Evolutionary conservation across 331 rosid genomes (phyloP).

Genomic region (Ulmus americana): DNA sequence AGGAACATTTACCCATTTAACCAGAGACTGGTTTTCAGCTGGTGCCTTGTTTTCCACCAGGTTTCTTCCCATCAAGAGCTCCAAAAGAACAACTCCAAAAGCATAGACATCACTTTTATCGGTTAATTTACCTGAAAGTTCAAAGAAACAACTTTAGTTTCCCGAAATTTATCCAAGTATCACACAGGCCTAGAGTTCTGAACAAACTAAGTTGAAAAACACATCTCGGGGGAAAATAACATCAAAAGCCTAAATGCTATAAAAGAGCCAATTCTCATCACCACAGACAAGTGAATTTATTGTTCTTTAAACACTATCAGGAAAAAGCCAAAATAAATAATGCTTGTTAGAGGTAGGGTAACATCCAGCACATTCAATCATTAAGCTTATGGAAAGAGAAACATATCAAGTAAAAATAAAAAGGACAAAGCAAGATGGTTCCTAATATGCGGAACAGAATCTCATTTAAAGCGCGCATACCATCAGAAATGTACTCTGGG

Average conservation of each 20-base stretch:
- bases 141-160: neutral
- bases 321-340: neutral
- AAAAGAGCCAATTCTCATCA: neutral
- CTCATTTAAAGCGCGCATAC: conserved; percentile 30
- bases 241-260: neutral
- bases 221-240: neutral
- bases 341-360: neutral
- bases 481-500: conserved; percentile 78
- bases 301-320: neutral
- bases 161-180: neutral
- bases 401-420: neutral
- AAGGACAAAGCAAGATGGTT: neutral
- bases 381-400: neutral
- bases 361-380: neutral
- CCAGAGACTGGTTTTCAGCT: conserved; percentile 56
- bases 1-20: conserved; percentile 63
- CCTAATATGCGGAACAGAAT: neutral
- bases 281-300: neutral
- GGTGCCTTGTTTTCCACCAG: conserved; percentile 51
- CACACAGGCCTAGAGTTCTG: neutral
- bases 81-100: conserved; percentile 79
- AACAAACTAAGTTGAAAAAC: neutral
- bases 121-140: conserved; percentile 65
- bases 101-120: conserved; percentile 94
- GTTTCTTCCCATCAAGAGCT: conserved; percentile 72